phyloP scores from a whole-genome alignment of 768 basidiomycete species.

The Boletus rufocinnamomeus region DNA sequence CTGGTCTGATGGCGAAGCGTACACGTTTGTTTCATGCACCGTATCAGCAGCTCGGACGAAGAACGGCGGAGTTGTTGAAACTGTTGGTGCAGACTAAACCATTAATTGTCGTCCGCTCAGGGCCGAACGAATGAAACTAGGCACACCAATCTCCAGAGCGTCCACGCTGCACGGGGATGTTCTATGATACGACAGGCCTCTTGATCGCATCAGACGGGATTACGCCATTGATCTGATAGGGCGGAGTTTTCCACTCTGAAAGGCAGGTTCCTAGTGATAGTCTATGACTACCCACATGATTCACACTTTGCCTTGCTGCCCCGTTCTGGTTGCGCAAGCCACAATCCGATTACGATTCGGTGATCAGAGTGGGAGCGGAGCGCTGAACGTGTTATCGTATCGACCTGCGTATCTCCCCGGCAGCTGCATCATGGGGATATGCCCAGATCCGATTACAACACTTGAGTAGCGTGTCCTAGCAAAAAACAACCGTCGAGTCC shows the following conservation, averaged over 20 bases:
- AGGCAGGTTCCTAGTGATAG: background rate
- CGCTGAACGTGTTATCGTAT: background rate
- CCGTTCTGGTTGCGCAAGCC: background rate
- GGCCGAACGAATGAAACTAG: background rate
- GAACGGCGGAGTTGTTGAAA: background rate
- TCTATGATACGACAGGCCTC: background rate
- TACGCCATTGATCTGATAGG: background rate
- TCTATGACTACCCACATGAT: background rate
- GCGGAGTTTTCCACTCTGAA: background rate
- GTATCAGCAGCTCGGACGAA: background rate
- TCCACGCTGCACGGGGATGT: background rate
- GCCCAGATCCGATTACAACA: background rate
- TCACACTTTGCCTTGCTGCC: background rate
- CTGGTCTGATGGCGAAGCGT: background rate
- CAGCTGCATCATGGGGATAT: background rate
- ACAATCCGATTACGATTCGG: background rate
- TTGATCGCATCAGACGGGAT: constrained; percentile 4
- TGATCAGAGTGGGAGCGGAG: background rate
- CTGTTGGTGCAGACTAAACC: background rate
- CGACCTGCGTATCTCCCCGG: background rate
- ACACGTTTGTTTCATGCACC: background rate
- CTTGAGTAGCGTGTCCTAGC: background rate
- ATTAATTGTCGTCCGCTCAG: background rate
- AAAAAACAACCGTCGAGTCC: background rate
- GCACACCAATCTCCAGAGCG: background rate